These are phyloP conservation scores for Auricularia auricula-judae DNA, from an alignment of 768 basidiomycete genomes.

Conservation along the genomic window DNA sequence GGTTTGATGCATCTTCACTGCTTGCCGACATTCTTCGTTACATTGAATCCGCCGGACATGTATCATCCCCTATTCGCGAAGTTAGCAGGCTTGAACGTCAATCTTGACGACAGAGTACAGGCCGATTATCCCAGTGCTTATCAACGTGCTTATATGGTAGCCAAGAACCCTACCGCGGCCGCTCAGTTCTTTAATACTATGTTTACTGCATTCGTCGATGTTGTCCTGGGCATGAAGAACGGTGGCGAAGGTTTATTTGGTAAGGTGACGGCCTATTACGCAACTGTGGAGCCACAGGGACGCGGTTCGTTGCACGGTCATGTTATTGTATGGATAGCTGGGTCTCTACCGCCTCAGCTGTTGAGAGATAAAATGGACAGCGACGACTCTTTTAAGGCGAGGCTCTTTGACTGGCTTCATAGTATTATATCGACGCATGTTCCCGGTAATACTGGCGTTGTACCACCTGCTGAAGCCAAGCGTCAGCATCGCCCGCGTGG, in stretches of 20 bases:
- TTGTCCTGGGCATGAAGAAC: background rate
- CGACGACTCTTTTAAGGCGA: background rate
- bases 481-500: background rate
- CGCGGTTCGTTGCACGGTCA: slow-evolving; percentile 3
- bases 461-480: background rate
- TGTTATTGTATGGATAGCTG: slow-evolving; percentile 1
- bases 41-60: background rate
- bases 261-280: background rate
- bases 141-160: background rate
- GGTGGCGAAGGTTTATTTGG: slow-evolving; percentile 3
- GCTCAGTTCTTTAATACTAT: background rate
- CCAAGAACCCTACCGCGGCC: background rate
- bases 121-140: background rate
- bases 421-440: background rate
- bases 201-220: background rate
- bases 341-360: slow-evolving; percentile 1
- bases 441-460: background rate
- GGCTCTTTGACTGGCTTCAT: background rate
- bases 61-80: background rate
- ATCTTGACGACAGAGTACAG: background rate
- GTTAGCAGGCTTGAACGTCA: background rate
- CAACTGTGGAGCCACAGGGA: slow-evolving; percentile 3
- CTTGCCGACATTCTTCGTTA: background rate
- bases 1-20: background rate
- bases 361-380: slow-evolving; percentile 1